Percentiles rank a stretch among this genome's conserved stretches.
phyloP scores from a whole-genome alignment of 495 filamentous ascomycete species.

The Xylaria longipes region DNA sequence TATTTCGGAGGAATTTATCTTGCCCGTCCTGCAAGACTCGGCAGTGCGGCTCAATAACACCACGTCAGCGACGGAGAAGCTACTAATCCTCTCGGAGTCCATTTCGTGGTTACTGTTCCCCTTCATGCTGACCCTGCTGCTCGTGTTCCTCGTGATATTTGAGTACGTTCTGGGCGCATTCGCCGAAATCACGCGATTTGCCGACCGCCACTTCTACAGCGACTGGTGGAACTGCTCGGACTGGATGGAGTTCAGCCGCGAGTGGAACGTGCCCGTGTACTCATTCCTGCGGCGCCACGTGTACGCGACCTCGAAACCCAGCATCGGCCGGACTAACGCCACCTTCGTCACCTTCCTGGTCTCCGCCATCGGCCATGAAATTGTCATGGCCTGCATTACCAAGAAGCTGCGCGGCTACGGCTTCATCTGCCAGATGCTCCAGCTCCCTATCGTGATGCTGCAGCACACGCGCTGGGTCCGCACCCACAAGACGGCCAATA shows the following conservation, averaged over 20 bases:
- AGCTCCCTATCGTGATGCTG: slow-evolving; percentile 90
- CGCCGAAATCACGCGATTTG: slow-evolving; percentile 92
- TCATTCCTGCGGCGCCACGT: slow-evolving; percentile 95
- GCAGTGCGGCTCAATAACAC: slow-evolving; percentile 66
- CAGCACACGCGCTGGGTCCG: slow-evolving; percentile 81
- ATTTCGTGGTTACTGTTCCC: slow-evolving; percentile 94
- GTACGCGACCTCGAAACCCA: slow-evolving; percentile 77
- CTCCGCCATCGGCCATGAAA: slow-evolving; percentile 86
- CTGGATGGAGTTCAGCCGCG: slow-evolving; percentile 95
- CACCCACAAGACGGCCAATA: slow-evolving; percentile 80
- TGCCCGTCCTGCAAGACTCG: slow-evolving; percentile 85
- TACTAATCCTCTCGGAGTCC: slow-evolving; percentile 86
- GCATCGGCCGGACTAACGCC: slow-evolving; percentile 78
- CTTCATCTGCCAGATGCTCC: slow-evolving; percentile 92
- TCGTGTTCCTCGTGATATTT: slow-evolving; percentile 97
- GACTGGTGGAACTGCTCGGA: slow-evolving; percentile 94
- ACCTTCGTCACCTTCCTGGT: slow-evolving; percentile 93
- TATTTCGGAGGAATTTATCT: slow-evolving; percentile 93
- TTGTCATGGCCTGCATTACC: slow-evolving; percentile 97
- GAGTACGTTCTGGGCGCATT: slow-evolving; percentile 96
- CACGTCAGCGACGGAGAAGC: slow-evolving; percentile 65
- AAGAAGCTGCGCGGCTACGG: slow-evolving; percentile 96
- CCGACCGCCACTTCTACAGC: slow-evolving; percentile 92
- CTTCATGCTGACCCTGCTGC: slow-evolving; percentile 94
- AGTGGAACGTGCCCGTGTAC: slow-evolving; percentile 99